Conservation (phyloP, 2,329 filamentous ascomycete species). For the Aspergillus caelatus region DNA sequence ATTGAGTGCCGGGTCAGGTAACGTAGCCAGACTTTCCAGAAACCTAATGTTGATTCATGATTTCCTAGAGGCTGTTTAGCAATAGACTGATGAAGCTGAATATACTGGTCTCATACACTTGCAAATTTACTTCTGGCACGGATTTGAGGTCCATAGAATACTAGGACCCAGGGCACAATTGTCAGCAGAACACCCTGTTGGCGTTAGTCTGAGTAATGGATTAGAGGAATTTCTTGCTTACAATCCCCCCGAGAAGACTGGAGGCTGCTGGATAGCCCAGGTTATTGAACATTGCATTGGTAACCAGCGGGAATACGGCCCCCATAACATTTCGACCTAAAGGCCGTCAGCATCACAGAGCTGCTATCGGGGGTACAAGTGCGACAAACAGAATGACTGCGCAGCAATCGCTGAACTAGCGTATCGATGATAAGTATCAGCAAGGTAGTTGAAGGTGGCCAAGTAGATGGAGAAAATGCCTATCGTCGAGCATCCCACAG, state of each 20-base stretch:
- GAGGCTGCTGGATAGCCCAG: constrained; percentile 71
- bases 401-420: constrained; percentile 81
- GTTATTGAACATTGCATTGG: constrained; percentile 67
- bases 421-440: constrained; percentile 81
- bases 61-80: constrained; percentile 17
- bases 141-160: constrained; percentile 75
- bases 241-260: constrained; percentile 72
- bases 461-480: constrained; percentile 84
- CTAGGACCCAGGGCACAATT: constrained; percentile 78
- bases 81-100: not conserved
- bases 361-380: not conserved
- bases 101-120: constrained; percentile 45
- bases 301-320: constrained; percentile 76
- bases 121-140: constrained; percentile 77
- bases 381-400: constrained; percentile 67
- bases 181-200: constrained; percentile 60
- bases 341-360: not conserved
- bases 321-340: constrained; percentile 72
- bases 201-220: constrained; percentile 3
- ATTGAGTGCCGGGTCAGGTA: not conserved
- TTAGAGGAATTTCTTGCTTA: constrained; percentile 27
- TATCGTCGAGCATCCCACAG: constrained; percentile 72
- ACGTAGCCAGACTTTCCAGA: not conserved
- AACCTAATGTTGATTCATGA: constrained; percentile 18
- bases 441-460: constrained; percentile 86